A percentile compares a stretch with the other conserved stretches of the same genome.
Conservation (phyloP, 441 rosid species). For the Syzygium malaccense region DNA sequence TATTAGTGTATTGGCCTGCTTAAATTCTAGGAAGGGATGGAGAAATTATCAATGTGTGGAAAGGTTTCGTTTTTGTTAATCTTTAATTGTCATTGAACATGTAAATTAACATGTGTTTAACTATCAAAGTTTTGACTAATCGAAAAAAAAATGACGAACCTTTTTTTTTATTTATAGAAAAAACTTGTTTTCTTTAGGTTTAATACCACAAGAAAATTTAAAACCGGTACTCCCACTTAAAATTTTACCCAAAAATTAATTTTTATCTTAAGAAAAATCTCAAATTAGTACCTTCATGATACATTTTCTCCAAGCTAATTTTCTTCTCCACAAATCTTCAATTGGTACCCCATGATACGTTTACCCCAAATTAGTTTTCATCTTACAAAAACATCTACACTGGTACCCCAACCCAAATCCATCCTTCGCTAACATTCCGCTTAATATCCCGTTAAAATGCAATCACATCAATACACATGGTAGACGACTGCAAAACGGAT, state of each 20-base stretch:
- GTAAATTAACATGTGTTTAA: background rate
- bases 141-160: background rate
- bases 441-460: background rate
- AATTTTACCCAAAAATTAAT: rapidly evolving
- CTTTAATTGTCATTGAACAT: background rate
- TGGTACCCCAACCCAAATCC: rapidly evolving
- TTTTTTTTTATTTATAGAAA: no score
- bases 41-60: background rate
- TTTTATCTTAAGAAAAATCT: background rate
- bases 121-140: background rate
- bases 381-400: rapidly evolving
- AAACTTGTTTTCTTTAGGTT: background rate
- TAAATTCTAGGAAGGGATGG: background rate
- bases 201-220: background rate
- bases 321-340: background rate
- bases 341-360: rapidly evolving
- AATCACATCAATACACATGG: no score
- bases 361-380: background rate
- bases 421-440: rapidly evolving
- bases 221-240: background rate
- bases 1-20: background rate
- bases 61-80: background rate
- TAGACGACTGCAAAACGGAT: background rate
- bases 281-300: rapidly evolving
- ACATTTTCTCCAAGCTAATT: background rate